These are phyloP conservation scores for Hanseniaspora lindneri DNA, from an alignment of 805 yeast species.

Conservation along the genomic window DNA sequence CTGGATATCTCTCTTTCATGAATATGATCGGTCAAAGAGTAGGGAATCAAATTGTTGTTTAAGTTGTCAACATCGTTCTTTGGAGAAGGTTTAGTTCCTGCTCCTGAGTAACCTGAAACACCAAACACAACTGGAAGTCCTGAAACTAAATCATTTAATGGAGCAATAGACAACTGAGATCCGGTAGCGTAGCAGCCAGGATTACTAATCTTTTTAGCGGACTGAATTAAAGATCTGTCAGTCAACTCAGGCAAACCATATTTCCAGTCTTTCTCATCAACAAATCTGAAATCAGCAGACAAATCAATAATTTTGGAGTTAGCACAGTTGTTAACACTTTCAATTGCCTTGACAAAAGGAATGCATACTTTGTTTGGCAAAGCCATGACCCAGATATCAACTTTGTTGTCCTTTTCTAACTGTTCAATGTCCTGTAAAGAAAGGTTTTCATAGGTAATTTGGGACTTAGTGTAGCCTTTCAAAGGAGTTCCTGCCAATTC, in stretches of 20 bases:
- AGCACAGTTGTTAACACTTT: conserved; percentile 47
- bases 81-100: conserved; percentile 97
- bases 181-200: conserved; percentile 99
- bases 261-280: conserved; percentile 64
- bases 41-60: conserved; percentile 79
- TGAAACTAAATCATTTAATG: conserved; percentile 53
- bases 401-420: conserved; percentile 62
- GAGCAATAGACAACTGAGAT: conserved; percentile 85
- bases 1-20: conserved; percentile 88
- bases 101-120: conserved; percentile 97
- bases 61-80: conserved; percentile 74
- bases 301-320: conserved; percentile 72
- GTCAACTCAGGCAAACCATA: conserved; percentile 93
- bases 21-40: conserved; percentile 89
- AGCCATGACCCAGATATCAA: conserved; percentile 99
- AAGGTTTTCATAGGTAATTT: conserved; percentile 71
- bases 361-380: conserved; percentile 94
- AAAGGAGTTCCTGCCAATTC: conserved; percentile 80
- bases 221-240: conserved; percentile 51
- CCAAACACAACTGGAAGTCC: conserved; percentile 85
- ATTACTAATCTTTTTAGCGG: conserved; percentile 75
- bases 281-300: conserved; percentile 94
- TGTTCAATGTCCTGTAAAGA: conserved; percentile 74
- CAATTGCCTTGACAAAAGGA: conserved; percentile 73
- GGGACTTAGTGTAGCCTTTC: conserved; percentile 73